phyloP scores from a whole-genome alignment of 305 asterid species.

The Salvia sclarea region DNA sequence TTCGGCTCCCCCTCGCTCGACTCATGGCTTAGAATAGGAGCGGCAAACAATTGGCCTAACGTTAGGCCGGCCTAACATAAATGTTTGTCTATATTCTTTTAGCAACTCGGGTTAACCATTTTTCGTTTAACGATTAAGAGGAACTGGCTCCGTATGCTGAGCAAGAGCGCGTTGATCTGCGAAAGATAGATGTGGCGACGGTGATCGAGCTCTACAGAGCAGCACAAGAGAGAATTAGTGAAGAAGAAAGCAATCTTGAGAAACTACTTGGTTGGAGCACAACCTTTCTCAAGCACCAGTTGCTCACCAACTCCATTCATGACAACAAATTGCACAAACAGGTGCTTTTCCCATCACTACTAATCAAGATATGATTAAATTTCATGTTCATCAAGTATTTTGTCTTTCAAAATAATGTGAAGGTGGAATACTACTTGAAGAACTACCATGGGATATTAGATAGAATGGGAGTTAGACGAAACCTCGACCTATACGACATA shows the following conservation, averaged over 20 bases:
- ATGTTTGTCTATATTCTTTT: too few relatives aligned
- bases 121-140: constrained; percentile 23
- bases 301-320: constrained; percentile 25
- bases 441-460: not conserved
- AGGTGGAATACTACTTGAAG: not conserved
- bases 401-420: too few relatives aligned
- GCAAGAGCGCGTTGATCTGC: constrained; percentile 23
- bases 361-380: too few relatives aligned
- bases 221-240: constrained; percentile 33
- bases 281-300: constrained; percentile 35
- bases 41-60: too few relatives aligned
- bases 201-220: constrained; percentile 51
- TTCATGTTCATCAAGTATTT: too few relatives aligned
- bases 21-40: too few relatives aligned
- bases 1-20: too few relatives aligned
- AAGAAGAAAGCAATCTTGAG: constrained; percentile 38
- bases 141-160: constrained; percentile 36
- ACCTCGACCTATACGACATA: not conserved
- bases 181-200: constrained; percentile 13
- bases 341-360: constrained; percentile 27
- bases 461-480: not conserved
- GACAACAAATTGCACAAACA: constrained; percentile 34
- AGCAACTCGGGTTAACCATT: too few relatives aligned
- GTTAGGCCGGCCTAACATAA: too few relatives aligned
- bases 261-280: constrained; percentile 40